Base-by-base conservation (phyloP, 2,329 filamentous ascomycete genomes). In the Zymoseptoria pseudotritici region DNA sequence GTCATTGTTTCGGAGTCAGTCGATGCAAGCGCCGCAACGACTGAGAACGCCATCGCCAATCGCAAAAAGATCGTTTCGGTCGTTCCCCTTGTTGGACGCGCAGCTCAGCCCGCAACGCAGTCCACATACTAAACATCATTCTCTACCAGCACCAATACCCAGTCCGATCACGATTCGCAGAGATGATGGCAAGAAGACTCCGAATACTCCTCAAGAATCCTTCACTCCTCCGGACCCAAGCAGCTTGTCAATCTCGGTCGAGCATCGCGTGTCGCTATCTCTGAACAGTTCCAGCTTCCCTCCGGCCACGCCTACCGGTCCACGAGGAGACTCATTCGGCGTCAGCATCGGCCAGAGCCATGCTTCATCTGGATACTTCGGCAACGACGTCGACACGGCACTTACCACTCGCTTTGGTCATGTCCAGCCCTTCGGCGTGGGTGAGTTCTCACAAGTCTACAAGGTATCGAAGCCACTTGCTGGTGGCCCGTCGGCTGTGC, bases 361-460 rank as follows among this genome's bases (percentile, higher is more conserved):
- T 50, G 65, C 65, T 7, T 86, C 87, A 57, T 87, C 90, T 66
- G 84, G 82, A 7, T 83, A 87, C 59, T 83, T 83, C n/a, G 82
- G 84, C 36, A 84, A 85, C 53, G 86, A 95, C 62, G 82, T 93
- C 17, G 93, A 97, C 70, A 83, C 85, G 21, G 84, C 83, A 56
- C 77, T 97, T 56, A 84, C 84, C 11, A 82, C 85, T 3, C 85
- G 89, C 57, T 99, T 99, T 71, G 85, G 88, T 58, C 89, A 87
- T 61, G 88, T 95, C 11, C 89, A 91, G 67, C 81, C 87, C 61
- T 83, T 93, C 65, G 93, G 93, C 54, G 87, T 87, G 61, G 94
- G 94, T 60, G 93, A 97, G 72, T 99, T 99, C 71, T 97, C 94
- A 0, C 85, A 89, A 58, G 94, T 99, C 0, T 99, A 91, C 73